Percentiles rank a stretch among this genome's conserved stretches.
These are phyloP conservation scores for Alectoria sarmentosa DNA, from an alignment of 495 filamentous ascomycete genomes.

Conservation along the genomic window DNA sequence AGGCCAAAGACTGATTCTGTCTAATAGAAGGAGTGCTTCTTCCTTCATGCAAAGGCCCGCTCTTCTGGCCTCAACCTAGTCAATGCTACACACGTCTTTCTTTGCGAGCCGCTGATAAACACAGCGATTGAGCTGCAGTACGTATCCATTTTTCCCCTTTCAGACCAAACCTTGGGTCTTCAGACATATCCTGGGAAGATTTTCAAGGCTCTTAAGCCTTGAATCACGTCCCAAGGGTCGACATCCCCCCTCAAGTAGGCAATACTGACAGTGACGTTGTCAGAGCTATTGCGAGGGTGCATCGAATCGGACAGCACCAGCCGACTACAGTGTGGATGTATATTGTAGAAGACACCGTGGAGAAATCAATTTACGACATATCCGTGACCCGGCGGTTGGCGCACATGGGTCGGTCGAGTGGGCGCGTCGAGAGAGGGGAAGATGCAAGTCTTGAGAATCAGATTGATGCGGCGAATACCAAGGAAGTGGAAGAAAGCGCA, in stretches of 20 bases:
- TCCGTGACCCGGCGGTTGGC: constrained; percentile 69
- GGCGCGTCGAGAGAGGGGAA: constrained; percentile 23
- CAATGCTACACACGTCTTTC: constrained; percentile 87
- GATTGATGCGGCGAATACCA: constrained; percentile 74
- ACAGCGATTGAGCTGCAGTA: constrained; percentile 81
- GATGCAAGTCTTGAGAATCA: constrained; percentile 45
- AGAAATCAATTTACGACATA: constrained; percentile 81
- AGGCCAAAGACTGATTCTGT: constrained; percentile 6
- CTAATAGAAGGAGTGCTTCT: constrained; percentile 64
- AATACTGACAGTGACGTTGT: not conserved
- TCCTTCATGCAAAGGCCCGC: constrained; percentile 82
- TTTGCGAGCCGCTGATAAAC: constrained; percentile 90
- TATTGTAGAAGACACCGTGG: constrained; percentile 77
- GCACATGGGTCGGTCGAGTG: constrained; percentile 54
- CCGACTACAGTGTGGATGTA: constrained; percentile 95
- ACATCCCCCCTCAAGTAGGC: not conserved
- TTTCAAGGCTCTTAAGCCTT: not conserved
- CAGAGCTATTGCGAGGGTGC: constrained; percentile 77
- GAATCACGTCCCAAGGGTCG: not conserved
- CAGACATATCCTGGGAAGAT: not conserved
- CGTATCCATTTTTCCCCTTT: not conserved
- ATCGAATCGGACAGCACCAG: constrained; percentile 84
- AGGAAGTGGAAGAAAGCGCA: constrained; percentile 66
- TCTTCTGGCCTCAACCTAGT: constrained; percentile 83
- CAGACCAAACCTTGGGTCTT: not conserved